These are phyloP conservation scores for Myriosclerotinia scirpicola DNA, from an alignment of 2,329 filamentous ascomycete genomes.

Conservation along the genomic window DNA sequence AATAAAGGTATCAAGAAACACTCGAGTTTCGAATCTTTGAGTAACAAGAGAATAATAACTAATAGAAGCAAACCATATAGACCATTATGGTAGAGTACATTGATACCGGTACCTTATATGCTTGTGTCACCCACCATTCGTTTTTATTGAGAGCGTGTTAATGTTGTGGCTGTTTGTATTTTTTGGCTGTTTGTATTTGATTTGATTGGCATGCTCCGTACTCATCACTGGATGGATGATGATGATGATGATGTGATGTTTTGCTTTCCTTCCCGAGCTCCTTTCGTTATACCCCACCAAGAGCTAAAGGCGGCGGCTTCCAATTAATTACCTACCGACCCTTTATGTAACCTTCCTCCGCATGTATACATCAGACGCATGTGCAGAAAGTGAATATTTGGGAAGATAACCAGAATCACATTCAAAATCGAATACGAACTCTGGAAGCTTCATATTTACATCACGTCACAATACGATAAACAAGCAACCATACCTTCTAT, in stretches of 20 bases:
- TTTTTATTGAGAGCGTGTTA: not conserved
- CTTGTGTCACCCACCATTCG: not conserved
- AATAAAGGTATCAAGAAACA: not conserved
- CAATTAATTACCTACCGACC: not conserved
- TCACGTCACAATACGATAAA: slow-evolving; percentile 9
- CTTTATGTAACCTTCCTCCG: not conserved
- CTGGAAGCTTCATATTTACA: not conserved
- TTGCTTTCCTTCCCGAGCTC: no score
- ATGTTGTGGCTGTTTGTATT: not conserved
- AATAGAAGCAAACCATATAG: not conserved
- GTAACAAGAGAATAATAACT: not conserved
- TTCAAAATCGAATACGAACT: not conserved
- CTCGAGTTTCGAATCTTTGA: not conserved
- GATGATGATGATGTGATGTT: no score
- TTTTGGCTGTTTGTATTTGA: no score
- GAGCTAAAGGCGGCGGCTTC: not conserved
- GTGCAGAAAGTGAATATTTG: no score
- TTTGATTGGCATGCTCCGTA: no score
- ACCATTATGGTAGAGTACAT: not conserved
- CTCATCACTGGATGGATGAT: no score
- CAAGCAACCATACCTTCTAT: not conserved
- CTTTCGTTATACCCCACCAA: not conserved
- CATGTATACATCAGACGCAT: not conserved
- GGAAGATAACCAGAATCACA: not conserved
- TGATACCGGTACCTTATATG: not conserved